Evolutionary conservation across 345 rosid species (phyloP).

Genomic region (Ceriops decandra): DNA sequence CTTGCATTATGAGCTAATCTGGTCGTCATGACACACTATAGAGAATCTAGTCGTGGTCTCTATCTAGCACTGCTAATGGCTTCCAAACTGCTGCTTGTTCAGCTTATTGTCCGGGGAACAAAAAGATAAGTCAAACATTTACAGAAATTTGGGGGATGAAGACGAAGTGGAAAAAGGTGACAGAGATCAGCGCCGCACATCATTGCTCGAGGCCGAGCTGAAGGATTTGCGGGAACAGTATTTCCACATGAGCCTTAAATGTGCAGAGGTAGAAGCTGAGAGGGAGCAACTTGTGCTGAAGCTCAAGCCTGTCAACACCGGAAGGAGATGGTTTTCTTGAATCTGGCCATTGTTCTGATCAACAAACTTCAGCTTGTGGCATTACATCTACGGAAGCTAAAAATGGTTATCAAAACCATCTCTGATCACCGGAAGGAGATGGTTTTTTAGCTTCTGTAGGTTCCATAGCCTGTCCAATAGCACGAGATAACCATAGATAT

Average conservation of each 20-base stretch:
- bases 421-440: conserved; percentile 24
- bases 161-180: conserved; percentile 10
- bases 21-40: too few species aligned
- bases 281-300: conserved; percentile 37
- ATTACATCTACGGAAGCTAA: too few species aligned
- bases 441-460: conserved; percentile 24
- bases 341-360: neutral
- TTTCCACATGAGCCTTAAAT: conserved; percentile 56
- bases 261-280: conserved; percentile 56
- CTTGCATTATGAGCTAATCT: too few species aligned
- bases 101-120: conserved; percentile 19
- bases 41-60: too few species aligned
- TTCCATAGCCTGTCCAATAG: neutral
- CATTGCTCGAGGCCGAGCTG: conserved; percentile 40
- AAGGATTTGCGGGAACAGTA: conserved; percentile 46
- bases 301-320: conserved; percentile 35
- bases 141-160: conserved; percentile 13
- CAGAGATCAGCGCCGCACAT: neutral
- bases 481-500: neutral
- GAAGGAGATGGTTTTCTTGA: conserved; percentile 32
- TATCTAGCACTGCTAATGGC: neutral
- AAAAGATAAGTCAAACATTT: conserved; percentile 10
- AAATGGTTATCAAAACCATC: too few species aligned
- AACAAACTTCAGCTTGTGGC: too few species aligned
- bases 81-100: neutral